Base-by-base conservation (phyloP, 164 flowering plant species). In the Houttuynia cordata region DNA sequence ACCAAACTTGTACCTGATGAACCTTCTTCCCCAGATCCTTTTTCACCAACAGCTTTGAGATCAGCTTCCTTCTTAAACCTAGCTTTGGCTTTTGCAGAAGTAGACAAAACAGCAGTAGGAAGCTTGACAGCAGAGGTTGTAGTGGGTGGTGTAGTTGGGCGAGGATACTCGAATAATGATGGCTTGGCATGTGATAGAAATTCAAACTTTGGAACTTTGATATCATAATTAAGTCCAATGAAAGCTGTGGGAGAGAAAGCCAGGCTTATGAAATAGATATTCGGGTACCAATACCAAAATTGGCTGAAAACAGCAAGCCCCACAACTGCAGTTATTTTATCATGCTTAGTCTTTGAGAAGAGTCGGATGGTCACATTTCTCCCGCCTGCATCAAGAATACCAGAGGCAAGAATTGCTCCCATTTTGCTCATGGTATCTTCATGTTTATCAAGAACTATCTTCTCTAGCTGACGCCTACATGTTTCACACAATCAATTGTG, bases 381-480 rank as follows among this genome's bases (percentile, higher is more conserved):
- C 40, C 99, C 97, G 69, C 97, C 99, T 62, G 99, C 99, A 73
- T 94, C 99, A 62, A 94, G 89, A 59, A 94, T 94, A 39, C 99
- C 99, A 34, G 99, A 86, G 61, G 99, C 99, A 62, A 94, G 79
- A 51, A 94, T 94, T 53, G 99, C 99, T 56, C 99, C 99, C 99
- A 94, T 94, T 82, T 94, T 94, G 81, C 99, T 94, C 97, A 94
- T 91, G 14, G 99, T 91, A 66, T 94, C 99, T 71, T 94, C 99
- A 70, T 94, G 99, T 77, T 94, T 94, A 71, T 94, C 99, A 53
- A 91, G 88, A 72, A 94, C 89, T 42, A 94, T 91, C 73, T 94
- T 94, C 73, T 94, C 99, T 71, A 94, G 55, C 68, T 94, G 99
- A 20, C 93, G 87, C 80, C 99, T 94, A 63, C 0, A 72, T 22